phyloP scores from a whole-genome alignment of 208 protist genomes.

The Perkinsela sp. region DNA sequence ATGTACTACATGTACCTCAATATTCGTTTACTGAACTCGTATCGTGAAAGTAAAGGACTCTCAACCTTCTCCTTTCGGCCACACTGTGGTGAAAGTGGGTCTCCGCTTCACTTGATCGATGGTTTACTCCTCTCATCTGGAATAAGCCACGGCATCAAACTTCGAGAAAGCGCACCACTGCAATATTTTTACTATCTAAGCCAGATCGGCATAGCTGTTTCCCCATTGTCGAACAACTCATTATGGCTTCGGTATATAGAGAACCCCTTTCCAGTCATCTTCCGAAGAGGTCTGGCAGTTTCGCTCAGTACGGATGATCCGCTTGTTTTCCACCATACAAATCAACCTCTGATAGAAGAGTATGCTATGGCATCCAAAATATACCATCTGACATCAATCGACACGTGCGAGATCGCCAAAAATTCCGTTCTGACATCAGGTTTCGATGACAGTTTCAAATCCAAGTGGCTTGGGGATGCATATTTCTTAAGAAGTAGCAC shows the following conservation, averaged over 20 bases:
- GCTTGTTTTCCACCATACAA: conserved; percentile 89
- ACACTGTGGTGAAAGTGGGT: conserved; percentile 83
- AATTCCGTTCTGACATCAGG: conserved; percentile 65
- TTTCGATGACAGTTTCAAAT: conserved; percentile 56
- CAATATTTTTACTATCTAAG: conserved; percentile 95
- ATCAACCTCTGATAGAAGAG: conserved; percentile 69
- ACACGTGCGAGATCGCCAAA: conserved; percentile 67
- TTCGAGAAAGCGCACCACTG: conserved; percentile 70
- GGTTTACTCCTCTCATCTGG: conserved; percentile 72
- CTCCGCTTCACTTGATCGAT: conserved; percentile 68
- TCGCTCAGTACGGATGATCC: conserved; percentile 85
- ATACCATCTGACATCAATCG: conserved; percentile 57
- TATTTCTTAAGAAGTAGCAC: conserved; percentile 59
- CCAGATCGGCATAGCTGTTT: conserved; percentile 91
- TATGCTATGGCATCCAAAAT: conserved; percentile 69
- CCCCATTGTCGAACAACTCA: conserved; percentile 94
- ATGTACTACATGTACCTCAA: conserved; percentile 95
- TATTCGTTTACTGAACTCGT: conserved; percentile 82
- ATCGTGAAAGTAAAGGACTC: conserved; percentile 54
- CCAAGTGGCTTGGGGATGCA: conserved; percentile 42
- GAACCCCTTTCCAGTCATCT: conserved; percentile 86
- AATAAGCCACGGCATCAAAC: conserved; percentile 91
- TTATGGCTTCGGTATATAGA: conserved; percentile 86
- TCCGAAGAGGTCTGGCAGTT: conserved; percentile 82
- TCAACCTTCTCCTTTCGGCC: conserved; percentile 85